Evolutionary conservation across 2,329 filamentous ascomycete genomes (phyloP).

Genomic region (Penicillium janthinellum): DNA sequence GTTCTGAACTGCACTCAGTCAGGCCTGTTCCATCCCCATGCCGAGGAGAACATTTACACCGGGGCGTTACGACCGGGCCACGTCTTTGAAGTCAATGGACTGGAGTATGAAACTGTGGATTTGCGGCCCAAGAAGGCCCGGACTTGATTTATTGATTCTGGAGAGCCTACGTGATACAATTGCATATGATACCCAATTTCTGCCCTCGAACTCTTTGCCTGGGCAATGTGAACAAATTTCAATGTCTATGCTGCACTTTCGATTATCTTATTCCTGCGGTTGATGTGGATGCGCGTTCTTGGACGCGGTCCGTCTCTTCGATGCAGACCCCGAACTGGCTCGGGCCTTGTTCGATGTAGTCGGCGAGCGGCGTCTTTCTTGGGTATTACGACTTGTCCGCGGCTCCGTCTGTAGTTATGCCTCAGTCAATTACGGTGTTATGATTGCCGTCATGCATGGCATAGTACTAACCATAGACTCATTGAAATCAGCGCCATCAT

Average conservation of each 20-base stretch:
- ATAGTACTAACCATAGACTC: constrained; percentile 3
- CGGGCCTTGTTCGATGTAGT: constrained; percentile 16
- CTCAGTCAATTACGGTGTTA: not conserved
- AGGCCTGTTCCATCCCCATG: constrained; percentile 81
- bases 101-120: constrained; percentile 70
- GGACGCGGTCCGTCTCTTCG: constrained; percentile 16
- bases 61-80: constrained; percentile 71
- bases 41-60: constrained; percentile 73
- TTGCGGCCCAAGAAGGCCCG: constrained; percentile 43
- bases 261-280: not conserved
- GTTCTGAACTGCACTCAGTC: constrained; percentile 76
- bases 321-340: constrained; percentile 21
- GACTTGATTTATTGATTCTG: constrained; percentile 5
- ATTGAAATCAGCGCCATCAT: constrained; percentile 3
- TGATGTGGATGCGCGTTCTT: constrained; percentile 8
- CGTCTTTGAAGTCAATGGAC: constrained; percentile 67
- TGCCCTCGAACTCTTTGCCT: not conserved
- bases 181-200: constrained; percentile 24
- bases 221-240: not conserved
- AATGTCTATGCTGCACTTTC: not conserved
- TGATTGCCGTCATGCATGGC: not conserved
- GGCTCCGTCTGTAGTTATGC: constrained; percentile 2
- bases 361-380: constrained; percentile 18
- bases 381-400: constrained; percentile 5
- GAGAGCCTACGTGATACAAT: constrained; percentile 10